These are phyloP conservation scores for Xylaria sp. DNA, from an alignment of 2,329 filamentous ascomycete species.

Conservation along the genomic window DNA sequence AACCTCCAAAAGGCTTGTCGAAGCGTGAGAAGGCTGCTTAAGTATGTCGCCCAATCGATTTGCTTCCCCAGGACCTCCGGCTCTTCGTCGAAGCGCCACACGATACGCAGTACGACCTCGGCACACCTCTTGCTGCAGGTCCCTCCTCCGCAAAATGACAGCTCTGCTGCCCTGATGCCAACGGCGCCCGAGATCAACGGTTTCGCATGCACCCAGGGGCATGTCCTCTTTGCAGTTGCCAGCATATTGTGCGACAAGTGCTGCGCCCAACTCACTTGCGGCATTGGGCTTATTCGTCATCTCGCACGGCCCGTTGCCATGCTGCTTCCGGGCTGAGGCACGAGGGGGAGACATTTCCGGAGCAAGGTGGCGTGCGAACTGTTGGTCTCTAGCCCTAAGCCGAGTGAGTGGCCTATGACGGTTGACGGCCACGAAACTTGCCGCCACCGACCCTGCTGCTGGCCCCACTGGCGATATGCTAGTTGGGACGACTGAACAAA, in stretches of 20 bases:
- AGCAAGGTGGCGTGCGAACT: background rate
- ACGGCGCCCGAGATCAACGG: background rate
- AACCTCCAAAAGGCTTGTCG: conserved; percentile 13
- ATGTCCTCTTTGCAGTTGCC: background rate
- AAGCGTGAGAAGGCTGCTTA: conserved; percentile 5
- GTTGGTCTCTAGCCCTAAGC: conserved; percentile 5
- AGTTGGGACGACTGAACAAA: conserved; percentile 29
- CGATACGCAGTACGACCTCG: conserved; percentile 3
- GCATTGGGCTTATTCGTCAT: too few relatives aligned
- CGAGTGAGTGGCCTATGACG: conserved; percentile 8
- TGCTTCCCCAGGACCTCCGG: conserved; percentile 4
- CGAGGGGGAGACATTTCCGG: background rate
- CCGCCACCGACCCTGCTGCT: conserved; percentile 29
- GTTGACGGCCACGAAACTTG: conserved; percentile 17
- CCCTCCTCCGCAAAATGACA: background rate
- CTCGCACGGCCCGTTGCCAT: background rate
- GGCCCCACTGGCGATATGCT: conserved; percentile 19
- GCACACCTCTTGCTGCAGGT: background rate
- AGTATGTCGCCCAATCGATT: conserved; percentile 4
- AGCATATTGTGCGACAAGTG: background rate
- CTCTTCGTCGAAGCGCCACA: conserved; percentile 15
- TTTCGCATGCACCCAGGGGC: background rate
- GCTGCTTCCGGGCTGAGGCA: conserved; percentile 1
- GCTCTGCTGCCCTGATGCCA: background rate
- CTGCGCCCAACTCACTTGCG: background rate